Base-by-base conservation (phyloP, 2,329 filamentous ascomycete species). In the Exutisphaerella laricina region DNA sequence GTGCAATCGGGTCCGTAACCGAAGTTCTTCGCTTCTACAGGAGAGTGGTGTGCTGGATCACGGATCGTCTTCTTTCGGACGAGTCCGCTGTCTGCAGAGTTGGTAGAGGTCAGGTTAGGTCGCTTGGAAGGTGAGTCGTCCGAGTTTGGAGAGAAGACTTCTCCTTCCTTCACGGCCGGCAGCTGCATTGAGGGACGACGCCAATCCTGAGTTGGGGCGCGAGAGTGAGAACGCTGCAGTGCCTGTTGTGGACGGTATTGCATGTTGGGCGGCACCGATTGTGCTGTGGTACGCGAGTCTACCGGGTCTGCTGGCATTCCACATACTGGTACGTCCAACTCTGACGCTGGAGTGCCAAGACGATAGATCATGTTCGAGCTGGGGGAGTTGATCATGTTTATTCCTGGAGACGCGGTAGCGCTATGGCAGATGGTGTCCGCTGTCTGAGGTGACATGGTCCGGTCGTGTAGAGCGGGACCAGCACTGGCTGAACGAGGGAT, bases 181-280 rank as follows among this genome's bases (percentile, higher is more conserved):
- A 88, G 75, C 46, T 80, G 71, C 65, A 85, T 78, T 4, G 82
- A 85, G 0, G 84, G 83, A 2, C 83, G 78, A 40, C 82, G 66
- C 53, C 67, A 69, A 12, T 66, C 69, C 5, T 9, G 33, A 4
- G 43, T 38, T 21, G 62, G 58, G 26, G 66, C 62, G 34, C 75
- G 72, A 4, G 58, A 60, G 20, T 58, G 52, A 4, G 59, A 60
- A 21, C 59, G 58, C 17, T 41, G 21, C 25, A 58, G 51, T 7
- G 28, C 28, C 29, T 74, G 61, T 37, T 72, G 71, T 29, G 75
- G 70, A 18, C 70, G 69, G 70, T 84, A 95, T 62, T 80, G 82
- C 88, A 96, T 95, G 67, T 94, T 82, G 5, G 90, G 90, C 31
- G 90, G 90, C 0, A 96, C 90, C 4, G 89, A 96, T 65, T 95